A percentile compares a stretch with the other conserved stretches of the same genome.
Evolutionary conservation across 2,329 filamentous ascomycete species (phyloP).

Genomic region (Myriosclerotinia curreyana): DNA sequence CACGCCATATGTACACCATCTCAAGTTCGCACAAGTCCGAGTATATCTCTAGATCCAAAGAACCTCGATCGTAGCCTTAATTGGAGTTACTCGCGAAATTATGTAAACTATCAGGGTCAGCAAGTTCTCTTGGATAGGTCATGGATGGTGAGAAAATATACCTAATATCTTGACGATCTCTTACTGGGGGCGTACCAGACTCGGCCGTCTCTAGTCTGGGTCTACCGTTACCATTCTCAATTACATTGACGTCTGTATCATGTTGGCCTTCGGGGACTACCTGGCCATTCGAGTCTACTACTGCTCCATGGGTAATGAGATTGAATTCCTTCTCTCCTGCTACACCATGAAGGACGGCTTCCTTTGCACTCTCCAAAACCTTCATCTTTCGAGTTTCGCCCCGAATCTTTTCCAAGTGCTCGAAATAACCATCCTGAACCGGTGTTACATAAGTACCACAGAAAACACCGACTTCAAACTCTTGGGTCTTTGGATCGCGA

Average conservation of each 20-base stretch:
- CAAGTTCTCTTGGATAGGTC: neutral
- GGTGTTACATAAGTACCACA: slow-evolving; percentile 82
- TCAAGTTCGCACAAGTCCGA: neutral
- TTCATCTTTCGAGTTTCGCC: slow-evolving; percentile 68
- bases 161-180: slow-evolving; percentile 41
- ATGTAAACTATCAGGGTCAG: slow-evolving; percentile 20
- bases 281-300: slow-evolving; percentile 54
- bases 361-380: slow-evolving; percentile 60
- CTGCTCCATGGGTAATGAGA: slow-evolving; percentile 60
- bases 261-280: slow-evolving; percentile 47
- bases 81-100: slow-evolving; percentile 32
- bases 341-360: slow-evolving; percentile 61
- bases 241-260: slow-evolving; percentile 25
- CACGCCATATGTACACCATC: neutral
- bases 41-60: neutral
- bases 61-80: slow-evolving; percentile 33
- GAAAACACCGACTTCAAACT: slow-evolving; percentile 92
- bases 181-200: slow-evolving; percentile 34
- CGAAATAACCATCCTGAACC: slow-evolving; percentile 77
- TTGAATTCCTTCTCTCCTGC: slow-evolving; percentile 59
- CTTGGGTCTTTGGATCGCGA: slow-evolving; percentile 50
- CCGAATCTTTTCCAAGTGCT: slow-evolving; percentile 69
- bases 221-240: slow-evolving; percentile 30
- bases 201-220: slow-evolving; percentile 36
- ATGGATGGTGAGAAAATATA: slow-evolving; percentile 22